Conservation (phyloP, 345 rosid species). For the Populus euphratica region DNA sequence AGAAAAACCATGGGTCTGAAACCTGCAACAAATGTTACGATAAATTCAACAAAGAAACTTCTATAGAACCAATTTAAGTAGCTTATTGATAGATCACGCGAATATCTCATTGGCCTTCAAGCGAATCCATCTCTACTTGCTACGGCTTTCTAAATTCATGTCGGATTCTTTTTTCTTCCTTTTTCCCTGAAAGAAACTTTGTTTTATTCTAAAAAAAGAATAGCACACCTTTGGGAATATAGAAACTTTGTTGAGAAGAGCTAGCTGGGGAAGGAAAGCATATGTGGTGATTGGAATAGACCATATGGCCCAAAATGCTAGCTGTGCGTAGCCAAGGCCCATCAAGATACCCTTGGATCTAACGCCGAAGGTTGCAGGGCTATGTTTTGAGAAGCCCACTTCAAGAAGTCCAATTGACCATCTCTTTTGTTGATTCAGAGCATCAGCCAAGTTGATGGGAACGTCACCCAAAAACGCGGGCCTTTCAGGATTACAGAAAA, state of each 20-base stretch:
- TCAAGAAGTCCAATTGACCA: slow-evolving; percentile 64
- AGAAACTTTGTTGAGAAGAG: slow-evolving; percentile 38
- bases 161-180: too few species aligned
- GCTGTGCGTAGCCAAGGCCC: slow-evolving; percentile 39
- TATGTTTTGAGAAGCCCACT: slow-evolving; percentile 42
- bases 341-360: slow-evolving; percentile 32
- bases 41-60: too few species aligned
- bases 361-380: slow-evolving; percentile 46
- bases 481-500: slow-evolving; percentile 52
- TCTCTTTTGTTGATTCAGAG: slow-evolving; percentile 52
- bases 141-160: too few species aligned
- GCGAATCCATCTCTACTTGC: too few species aligned
- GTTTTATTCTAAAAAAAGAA: too few species aligned
- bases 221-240: slow-evolving; percentile 52
- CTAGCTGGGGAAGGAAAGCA: slow-evolving; percentile 62
- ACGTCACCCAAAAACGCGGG: slow-evolving; percentile 60
- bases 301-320: slow-evolving; percentile 50
- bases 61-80: too few species aligned
- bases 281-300: slow-evolving; percentile 42
- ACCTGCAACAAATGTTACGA: slow-evolving; percentile 21
- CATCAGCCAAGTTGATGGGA: slow-evolving; percentile 45
- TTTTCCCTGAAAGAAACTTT: too few species aligned
- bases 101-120: too few species aligned
- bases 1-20: slow-evolving; percentile 55
- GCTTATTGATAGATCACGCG: too few species aligned